Evolutionary conservation across 2,329 filamentous ascomycete genomes (phyloP).

Genomic region (Camillea tinctor): DNA sequence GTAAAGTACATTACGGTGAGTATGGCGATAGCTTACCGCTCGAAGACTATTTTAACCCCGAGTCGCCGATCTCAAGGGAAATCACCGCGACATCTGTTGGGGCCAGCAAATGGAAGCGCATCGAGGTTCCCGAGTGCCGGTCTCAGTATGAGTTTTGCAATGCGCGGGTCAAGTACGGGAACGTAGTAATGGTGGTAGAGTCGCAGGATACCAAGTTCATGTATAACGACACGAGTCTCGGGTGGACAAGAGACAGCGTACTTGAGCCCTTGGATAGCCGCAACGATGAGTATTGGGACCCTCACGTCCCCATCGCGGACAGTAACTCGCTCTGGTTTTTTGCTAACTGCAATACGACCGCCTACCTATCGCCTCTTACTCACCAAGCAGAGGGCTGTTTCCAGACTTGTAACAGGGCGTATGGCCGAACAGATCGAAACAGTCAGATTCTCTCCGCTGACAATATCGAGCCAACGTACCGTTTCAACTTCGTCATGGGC

Average conservation of each 20-base stretch:
- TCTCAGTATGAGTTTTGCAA: background rate
- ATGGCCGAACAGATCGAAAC: background rate
- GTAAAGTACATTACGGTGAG: background rate
- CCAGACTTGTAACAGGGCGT: background rate
- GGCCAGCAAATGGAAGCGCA: background rate
- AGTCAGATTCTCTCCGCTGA: background rate
- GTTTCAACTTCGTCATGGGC: background rate
- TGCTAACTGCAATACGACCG: background rate
- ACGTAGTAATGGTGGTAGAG: conserved; percentile 1
- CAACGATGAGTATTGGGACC: background rate
- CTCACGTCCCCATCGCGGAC: background rate
- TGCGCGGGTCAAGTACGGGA: background rate
- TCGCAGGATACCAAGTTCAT: background rate
- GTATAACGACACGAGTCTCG: background rate
- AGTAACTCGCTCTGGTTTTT: conserved; percentile 2
- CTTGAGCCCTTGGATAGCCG: background rate
- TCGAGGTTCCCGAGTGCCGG: background rate
- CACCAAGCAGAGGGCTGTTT: background rate
- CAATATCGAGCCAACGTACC: background rate
- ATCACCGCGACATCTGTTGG: background rate
- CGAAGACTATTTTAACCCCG: background rate
- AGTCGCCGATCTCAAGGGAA: background rate
- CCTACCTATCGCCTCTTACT: background rate
- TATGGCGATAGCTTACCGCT: background rate
- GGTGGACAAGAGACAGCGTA: conserved; percentile 2